Conservation (phyloP, 129 eudicot species). For the Artemisia annua region DNA sequence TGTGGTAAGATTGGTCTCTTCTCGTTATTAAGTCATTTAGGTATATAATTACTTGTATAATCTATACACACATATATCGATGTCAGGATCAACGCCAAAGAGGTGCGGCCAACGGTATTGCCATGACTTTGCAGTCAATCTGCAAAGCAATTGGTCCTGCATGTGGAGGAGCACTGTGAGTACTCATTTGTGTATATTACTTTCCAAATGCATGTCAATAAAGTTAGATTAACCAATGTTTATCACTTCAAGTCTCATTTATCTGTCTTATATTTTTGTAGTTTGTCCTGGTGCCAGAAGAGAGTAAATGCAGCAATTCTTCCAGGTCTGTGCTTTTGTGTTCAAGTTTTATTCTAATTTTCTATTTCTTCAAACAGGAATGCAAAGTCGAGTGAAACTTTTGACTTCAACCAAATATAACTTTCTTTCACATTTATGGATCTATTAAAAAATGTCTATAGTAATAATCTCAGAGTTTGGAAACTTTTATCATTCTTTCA, state of each 20-base stretch:
- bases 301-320: conserved; percentile 58
- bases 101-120: conserved; percentile 91
- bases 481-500: neutral
- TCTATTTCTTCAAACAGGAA: neutral
- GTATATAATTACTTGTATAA: neutral
- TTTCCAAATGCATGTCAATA: neutral
- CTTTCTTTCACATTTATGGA: neutral
- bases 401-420: neutral
- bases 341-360: neutral
- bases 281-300: conserved; percentile 78
- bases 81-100: conserved; percentile 78
- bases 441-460: neutral
- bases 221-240: neutral
- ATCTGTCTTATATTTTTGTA: conserved; percentile 24
- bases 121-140: conserved; percentile 67
- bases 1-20: conserved; percentile 53
- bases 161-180: conserved; percentile 80
- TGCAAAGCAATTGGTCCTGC: conserved; percentile 78
- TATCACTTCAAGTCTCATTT: neutral
- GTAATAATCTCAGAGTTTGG: neutral
- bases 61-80: conserved; percentile 4
- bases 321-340: conserved; percentile 50
- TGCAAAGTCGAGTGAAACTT: neutral
- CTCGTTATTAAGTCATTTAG: neutral
- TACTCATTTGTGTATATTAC: conserved; percentile 5